Base-by-base conservation (phyloP, 2,329 filamentous ascomycete genomes). In the Apiospora hydei region DNA sequence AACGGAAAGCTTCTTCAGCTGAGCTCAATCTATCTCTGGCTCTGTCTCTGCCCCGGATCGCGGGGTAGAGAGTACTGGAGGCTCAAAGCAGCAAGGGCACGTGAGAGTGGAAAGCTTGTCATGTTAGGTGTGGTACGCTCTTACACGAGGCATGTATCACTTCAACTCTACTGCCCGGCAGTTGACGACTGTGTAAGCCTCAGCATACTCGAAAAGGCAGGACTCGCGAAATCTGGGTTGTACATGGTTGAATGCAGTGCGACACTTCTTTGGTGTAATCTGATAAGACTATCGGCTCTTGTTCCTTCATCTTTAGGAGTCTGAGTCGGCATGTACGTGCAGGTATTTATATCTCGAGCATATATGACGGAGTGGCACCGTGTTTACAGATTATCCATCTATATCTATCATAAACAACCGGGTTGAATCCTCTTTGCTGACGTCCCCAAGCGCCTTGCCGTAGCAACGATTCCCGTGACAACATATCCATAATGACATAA, bases 401-500 rank as follows among this genome's bases (percentile, higher is more conserved):
- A 34, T 7, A 21, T n/a, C 7, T 61, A 7, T 14, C 7, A 18
- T 14, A 30, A 18, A 57, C 53, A 61, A 16, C 53, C 30, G 53
- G 53, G 30, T 61, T 10, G 16, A n/a, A n/a, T 38, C 11, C 16
- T n/a, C 30, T 10, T 41, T 64, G 10, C 18, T 6, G 7, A 5
- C 5, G 30, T 61, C 30, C 53, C 53, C 53, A 38, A 61, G 53
- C 53, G 53, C 30, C 53, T 61, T 38, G 53, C 53, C 30, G 26
- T 61, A 61, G 53, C 53, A 61, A 61, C 53, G 53, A 38, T 21
- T 34, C 26, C 38, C 38, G 30, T 38, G 7, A 38, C 53, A 21
- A 10, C 34, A 64, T n/a, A 38, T 38, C 53, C 34, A 64, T 64
- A 41, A 64, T 64, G 57, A 64, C 57, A 64, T 64, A 64, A 64